Conservation (phyloP, 257 asterid species). For the Solanum clarkiae region DNA sequence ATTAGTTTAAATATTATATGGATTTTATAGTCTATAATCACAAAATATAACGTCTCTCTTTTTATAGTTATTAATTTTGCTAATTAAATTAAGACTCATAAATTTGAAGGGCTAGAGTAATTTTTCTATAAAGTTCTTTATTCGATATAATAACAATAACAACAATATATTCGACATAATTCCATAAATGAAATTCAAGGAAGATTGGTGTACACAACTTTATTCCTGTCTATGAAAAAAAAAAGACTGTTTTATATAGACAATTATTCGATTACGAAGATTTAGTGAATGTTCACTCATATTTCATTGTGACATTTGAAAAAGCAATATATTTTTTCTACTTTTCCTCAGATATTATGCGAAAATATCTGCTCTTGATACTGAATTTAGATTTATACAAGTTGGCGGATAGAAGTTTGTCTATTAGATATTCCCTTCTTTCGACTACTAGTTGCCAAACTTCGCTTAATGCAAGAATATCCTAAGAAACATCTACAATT, state of each 20-base stretch:
- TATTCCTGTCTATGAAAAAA: background rate
- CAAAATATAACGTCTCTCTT: background rate
- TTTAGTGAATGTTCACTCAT: too few species aligned
- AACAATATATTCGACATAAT: too few species aligned
- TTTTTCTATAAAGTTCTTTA: background rate
- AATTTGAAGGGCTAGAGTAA: background rate
- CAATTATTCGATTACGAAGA: background rate
- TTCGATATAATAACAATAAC: background rate
- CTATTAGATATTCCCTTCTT: background rate
- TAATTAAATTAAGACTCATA: background rate
- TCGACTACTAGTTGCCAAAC: background rate
- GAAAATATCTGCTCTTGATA: background rate
- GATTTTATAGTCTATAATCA: background rate
- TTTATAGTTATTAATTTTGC: background rate
- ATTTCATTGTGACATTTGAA: too few species aligned
- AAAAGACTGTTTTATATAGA: background rate
- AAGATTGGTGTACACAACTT: background rate
- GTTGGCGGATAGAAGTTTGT: background rate
- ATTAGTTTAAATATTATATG: background rate
- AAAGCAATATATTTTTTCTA: background rate
- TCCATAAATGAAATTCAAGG: background rate
- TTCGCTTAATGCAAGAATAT: background rate
- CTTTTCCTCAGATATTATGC: background rate
- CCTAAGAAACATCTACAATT: background rate
- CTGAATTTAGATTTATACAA: background rate